These are phyloP conservation scores for Solanum appendiculatum DNA, from an alignment of 257 asterid genomes.

Conservation along the genomic window DNA sequence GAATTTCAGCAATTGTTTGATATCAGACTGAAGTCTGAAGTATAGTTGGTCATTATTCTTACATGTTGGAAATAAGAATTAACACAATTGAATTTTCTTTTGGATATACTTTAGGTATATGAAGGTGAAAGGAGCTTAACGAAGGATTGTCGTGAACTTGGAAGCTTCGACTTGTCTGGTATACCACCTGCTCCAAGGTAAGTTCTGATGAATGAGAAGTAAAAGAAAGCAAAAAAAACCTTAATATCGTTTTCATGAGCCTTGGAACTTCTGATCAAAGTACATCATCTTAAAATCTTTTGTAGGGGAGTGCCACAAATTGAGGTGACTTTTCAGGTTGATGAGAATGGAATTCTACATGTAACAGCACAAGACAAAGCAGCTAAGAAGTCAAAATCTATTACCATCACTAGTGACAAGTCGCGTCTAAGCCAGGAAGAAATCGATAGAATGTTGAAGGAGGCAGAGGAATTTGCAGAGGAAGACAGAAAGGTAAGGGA, in stretches of 20 bases:
- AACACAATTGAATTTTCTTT: not conserved
- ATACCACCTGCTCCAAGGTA: constrained; percentile 21
- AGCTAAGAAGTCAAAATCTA: constrained; percentile 6
- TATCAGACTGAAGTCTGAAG: not conserved
- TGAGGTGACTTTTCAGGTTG: constrained; percentile 13
- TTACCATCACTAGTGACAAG: constrained; percentile 9
- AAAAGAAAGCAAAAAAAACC: not conserved
- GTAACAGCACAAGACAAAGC: constrained; percentile 16
- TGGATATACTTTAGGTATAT: constrained; percentile 1
- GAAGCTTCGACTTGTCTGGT: constrained; percentile 13
- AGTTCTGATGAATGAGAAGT: not conserved
- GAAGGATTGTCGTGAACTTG: constrained; percentile 15
- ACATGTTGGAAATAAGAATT: not conserved
- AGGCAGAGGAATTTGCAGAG: constrained; percentile 12
- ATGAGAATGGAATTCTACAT: constrained; percentile 8
- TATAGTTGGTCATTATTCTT: not conserved
- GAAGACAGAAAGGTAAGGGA: constrained; percentile 11
- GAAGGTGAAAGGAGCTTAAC: constrained; percentile 19
- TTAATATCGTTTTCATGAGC: not conserved
- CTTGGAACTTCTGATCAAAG: not conserved
- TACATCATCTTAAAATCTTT: not conserved
- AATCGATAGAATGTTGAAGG: constrained; percentile 7
- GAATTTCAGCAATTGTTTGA: not conserved
- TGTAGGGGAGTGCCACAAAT: constrained; percentile 11
- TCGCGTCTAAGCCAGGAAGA: constrained; percentile 8